phyloP scores from a whole-genome alignment of 495 filamentous ascomycete genomes.

The Penicillium maclennaniae region DNA sequence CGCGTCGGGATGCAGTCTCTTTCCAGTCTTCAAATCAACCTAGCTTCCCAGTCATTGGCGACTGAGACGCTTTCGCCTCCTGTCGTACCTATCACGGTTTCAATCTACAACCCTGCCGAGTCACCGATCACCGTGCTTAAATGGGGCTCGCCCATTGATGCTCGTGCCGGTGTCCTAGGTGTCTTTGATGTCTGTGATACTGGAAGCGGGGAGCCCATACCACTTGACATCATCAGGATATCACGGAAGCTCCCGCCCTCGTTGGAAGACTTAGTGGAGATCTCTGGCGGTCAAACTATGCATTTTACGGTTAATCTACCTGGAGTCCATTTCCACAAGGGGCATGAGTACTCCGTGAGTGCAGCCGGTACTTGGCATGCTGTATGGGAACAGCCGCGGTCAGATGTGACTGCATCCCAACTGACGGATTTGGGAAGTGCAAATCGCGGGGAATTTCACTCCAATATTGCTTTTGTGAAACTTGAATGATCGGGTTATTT shows the following conservation, averaged over 20 bases:
- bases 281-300: constrained; percentile 24
- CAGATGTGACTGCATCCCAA: constrained; percentile 20
- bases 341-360: constrained; percentile 26
- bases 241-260: constrained; percentile 43
- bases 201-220: constrained; percentile 25
- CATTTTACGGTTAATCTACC: constrained; percentile 15
- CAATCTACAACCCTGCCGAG: constrained; percentile 39
- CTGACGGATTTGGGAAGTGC: constrained; percentile 14
- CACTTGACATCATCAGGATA: constrained; percentile 41
- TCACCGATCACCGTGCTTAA: constrained; percentile 44
- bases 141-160: constrained; percentile 50
- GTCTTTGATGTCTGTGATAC: constrained; percentile 41
- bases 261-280: constrained; percentile 39
- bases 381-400: constrained; percentile 22
- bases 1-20: constrained; percentile 2
- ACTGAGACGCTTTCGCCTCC: constrained; percentile 14
- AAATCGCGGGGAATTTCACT: constrained; percentile 21
- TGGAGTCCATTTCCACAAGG: constrained; percentile 13
- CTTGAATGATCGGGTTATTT: constrained; percentile 6
- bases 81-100: constrained; percentile 22
- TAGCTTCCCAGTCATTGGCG: constrained; percentile 12
- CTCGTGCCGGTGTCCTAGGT: constrained; percentile 41
- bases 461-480: constrained; percentile 17
- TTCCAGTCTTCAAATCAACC: constrained; percentile 20
- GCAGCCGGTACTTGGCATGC: constrained; percentile 32